These are phyloP conservation scores for Teunomyces panamensis DNA, from an alignment of 805 yeast genomes.

Conservation along the genomic window DNA sequence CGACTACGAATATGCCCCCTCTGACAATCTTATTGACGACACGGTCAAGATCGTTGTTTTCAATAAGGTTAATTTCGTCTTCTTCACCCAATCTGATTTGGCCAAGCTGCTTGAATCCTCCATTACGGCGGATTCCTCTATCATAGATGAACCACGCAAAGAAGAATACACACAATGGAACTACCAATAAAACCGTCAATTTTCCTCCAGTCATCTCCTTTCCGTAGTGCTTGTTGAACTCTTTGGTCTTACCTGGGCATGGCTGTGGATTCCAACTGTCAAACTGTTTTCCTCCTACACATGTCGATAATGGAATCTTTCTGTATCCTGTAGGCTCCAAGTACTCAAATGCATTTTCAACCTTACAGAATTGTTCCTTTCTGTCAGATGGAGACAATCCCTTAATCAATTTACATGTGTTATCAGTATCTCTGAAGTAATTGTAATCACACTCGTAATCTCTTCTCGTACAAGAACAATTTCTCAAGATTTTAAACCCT, in stretches of 20 bases:
- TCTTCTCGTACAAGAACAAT: constrained; percentile 80
- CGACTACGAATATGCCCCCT: constrained; percentile 51
- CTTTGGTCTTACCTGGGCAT: constrained; percentile 83
- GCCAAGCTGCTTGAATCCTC: constrained; percentile 75
- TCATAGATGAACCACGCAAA: constrained; percentile 74
- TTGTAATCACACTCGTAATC: constrained; percentile 96
- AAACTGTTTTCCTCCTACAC: constrained; percentile 73
- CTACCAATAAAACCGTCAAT: constrained; percentile 48
- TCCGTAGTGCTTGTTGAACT: constrained; percentile 54
- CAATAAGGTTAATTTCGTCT: constrained; percentile 55
- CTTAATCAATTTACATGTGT: constrained; percentile 79
- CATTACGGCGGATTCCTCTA: constrained; percentile 74
- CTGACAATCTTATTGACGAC: constrained; percentile 57
- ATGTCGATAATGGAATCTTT: constrained; percentile 78
- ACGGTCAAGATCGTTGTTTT: constrained; percentile 58
- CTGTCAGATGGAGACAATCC: constrained; percentile 71
- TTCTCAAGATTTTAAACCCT: constrained; percentile 54
- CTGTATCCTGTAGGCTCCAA: constrained; percentile 93
- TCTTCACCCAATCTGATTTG: constrained; percentile 83
- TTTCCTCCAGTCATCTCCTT: constrained; percentile 55
- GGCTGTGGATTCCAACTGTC: constrained; percentile 65
- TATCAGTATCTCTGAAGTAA: constrained; percentile 65
- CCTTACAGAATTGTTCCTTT: constrained; percentile 53
- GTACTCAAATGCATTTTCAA: constrained; percentile 59
- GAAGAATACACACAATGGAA: constrained; percentile 56